phyloP scores from a whole-genome alignment of 2,329 filamentous ascomycete species.

The Ceratocystis colombiana region DNA sequence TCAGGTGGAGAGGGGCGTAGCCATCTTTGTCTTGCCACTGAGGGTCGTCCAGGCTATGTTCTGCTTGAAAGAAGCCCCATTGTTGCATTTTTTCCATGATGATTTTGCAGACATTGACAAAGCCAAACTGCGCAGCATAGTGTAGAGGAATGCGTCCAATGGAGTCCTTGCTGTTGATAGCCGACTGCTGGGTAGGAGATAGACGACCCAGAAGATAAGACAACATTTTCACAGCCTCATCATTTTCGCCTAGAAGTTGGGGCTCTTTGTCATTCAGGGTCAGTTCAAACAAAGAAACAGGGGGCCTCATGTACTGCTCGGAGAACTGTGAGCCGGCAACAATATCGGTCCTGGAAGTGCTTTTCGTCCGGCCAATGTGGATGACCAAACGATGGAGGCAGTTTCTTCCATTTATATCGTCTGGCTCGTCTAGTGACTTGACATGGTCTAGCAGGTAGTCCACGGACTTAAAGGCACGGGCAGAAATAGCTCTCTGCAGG shows the following conservation, averaged over 20 bases:
- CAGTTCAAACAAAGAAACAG: slow-evolving; percentile 33
- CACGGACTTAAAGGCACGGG: slow-evolving; percentile 58
- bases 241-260: slow-evolving; percentile 54
- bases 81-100: slow-evolving; percentile 81
- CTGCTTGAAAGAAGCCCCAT: slow-evolving; percentile 78
- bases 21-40: slow-evolving; percentile 91
- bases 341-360: slow-evolving; percentile 28
- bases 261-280: slow-evolving; percentile 57
- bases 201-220: slow-evolving; percentile 57
- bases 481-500: slow-evolving; percentile 65
- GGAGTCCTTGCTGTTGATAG: slow-evolving; percentile 60
- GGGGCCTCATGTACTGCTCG: slow-evolving; percentile 60
- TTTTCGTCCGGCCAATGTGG: slow-evolving; percentile 70
- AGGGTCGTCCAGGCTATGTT: slow-evolving; percentile 73
- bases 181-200: slow-evolving; percentile 53
- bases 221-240: slow-evolving; percentile 64
- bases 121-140: slow-evolving; percentile 89
- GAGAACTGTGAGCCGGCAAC: slow-evolving; percentile 24
- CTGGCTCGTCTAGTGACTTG: slow-evolving; percentile 66
- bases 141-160: slow-evolving; percentile 80
- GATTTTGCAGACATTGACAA: slow-evolving; percentile 78
- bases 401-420: slow-evolving; percentile 90
- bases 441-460: slow-evolving; percentile 58
- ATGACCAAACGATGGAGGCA: slow-evolving; percentile 89
- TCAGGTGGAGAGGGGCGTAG: slow-evolving; percentile 80